Conservation (phyloP, 192 early-diverging fungal species). For the Thamnidium elegans region DNA sequence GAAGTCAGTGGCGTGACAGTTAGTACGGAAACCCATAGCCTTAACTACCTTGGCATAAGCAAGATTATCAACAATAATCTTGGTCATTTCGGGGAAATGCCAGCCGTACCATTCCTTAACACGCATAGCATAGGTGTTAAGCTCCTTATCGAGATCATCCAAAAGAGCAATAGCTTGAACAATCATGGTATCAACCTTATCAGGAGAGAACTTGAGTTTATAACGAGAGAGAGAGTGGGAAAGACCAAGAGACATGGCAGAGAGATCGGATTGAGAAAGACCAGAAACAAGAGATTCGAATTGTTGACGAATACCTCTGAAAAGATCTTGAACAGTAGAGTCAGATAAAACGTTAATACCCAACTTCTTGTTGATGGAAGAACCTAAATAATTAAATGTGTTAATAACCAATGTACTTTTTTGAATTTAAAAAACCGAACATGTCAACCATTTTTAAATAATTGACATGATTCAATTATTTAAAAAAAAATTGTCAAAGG, state of each 20-base stretch:
- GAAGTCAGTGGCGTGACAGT: conserved; percentile 74
- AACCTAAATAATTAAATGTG: conserved; percentile 35
- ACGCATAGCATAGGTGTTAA: conserved; percentile 95
- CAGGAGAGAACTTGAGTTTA: conserved; percentile 99
- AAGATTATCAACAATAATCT: conserved; percentile 93
- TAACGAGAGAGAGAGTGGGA: conserved; percentile 98
- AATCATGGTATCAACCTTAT: conserved; percentile 99
- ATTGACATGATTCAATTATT: background rate
- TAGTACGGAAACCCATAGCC: conserved; percentile 88
- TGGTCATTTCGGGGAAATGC: conserved; percentile 99
- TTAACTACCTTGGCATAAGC: conserved; percentile 90
- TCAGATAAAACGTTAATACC: conserved; percentile 83
- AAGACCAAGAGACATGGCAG: conserved; percentile 95
- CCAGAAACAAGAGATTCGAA: conserved; percentile 88
- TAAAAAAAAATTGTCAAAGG: conserved; percentile 5
- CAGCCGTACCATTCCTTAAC: conserved; percentile 99
- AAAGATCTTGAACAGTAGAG: conserved; percentile 84
- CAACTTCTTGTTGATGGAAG: conserved; percentile 83
- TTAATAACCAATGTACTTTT: background rate
- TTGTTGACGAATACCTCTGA: conserved; percentile 95
- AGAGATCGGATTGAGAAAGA: conserved; percentile 83
- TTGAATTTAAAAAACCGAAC: background rate
- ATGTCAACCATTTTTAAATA: background rate
- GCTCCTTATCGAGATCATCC: conserved; percentile 99
- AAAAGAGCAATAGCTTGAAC: conserved; percentile 96